Conservation (phyloP, 805 yeast genomes). For the Zygoascus tannicola region DNA sequence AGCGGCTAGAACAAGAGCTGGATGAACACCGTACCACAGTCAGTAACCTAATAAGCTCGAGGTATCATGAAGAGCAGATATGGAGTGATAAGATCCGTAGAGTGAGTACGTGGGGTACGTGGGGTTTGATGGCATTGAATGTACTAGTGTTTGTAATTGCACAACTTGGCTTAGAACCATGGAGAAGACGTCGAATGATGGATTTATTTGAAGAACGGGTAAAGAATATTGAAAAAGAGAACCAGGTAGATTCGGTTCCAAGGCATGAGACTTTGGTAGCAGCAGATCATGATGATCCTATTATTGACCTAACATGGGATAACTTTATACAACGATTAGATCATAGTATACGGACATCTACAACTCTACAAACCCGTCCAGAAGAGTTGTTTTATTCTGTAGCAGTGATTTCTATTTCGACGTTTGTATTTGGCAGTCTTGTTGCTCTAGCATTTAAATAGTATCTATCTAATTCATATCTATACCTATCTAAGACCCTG, state of each 20-base stretch:
- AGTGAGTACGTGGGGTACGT: slow-evolving; percentile 95
- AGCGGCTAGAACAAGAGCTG: slow-evolving; percentile 47
- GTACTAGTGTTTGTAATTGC: slow-evolving; percentile 67
- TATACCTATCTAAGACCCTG: no score
- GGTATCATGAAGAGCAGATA: slow-evolving; percentile 94
- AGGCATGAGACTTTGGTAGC: not conserved
- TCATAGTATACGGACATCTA: not conserved
- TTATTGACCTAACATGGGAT: not conserved
- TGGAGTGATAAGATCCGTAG: slow-evolving; percentile 96
- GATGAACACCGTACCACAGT: slow-evolving; percentile 63
- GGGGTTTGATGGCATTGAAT: slow-evolving; percentile 81
- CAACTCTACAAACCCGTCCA: not conserved
- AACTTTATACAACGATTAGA: not conserved
- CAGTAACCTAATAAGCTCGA: slow-evolving; percentile 66
- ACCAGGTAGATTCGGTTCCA: not conserved
- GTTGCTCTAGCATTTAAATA: not conserved
- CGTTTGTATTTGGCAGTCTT: not conserved
- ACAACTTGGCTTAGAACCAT: slow-evolving; percentile 85
- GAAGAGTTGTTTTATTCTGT: not conserved
- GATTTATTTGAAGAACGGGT: slow-evolving; percentile 78
- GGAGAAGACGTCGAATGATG: slow-evolving; percentile 78
- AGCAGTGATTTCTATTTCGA: not conserved
- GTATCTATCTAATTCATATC: no score
- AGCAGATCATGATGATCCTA: not conserved
- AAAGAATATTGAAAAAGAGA: slow-evolving; percentile 25